These are phyloP conservation scores for Diaporthe citri DNA, from an alignment of 2,329 filamentous ascomycete species.

Conservation along the genomic window DNA sequence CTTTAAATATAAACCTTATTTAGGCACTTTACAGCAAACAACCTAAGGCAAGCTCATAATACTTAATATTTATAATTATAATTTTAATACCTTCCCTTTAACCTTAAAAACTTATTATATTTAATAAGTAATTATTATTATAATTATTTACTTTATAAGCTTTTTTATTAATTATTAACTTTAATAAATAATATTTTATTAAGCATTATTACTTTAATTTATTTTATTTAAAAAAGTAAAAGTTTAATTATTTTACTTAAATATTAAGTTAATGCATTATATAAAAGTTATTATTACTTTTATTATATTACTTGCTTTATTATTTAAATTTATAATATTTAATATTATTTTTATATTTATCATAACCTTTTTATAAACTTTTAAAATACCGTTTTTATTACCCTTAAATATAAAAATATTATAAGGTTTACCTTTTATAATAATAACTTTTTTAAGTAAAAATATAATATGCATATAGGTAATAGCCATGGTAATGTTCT, in stretches of 20 bases:
- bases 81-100: too few species aligned
- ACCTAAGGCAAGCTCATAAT: too few species aligned
- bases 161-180: not conserved
- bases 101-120: slow-evolving; percentile 57
- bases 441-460: not conserved
- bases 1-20: too few species aligned
- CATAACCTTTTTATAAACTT: not conserved
- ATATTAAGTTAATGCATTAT: not conserved
- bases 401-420: not conserved
- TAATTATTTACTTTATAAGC: not conserved
- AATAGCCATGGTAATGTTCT: too few species aligned
- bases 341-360: too few species aligned
- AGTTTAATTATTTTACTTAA: not conserved
- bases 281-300: not conserved
- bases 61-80: too few species aligned
- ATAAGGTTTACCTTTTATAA: not conserved
- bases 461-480: too few species aligned
- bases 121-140: not conserved
- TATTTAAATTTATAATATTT: not conserved
- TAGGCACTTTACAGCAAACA: too few species aligned
- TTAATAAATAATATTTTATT: not conserved
- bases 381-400: not conserved
- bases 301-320: not conserved
- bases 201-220: not conserved
- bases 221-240: not conserved